Percentiles rank a stretch among this genome's conserved stretches.
Conservation (phyloP, 768 basidiomycete species). For the Boletus rubescentipes region DNA sequence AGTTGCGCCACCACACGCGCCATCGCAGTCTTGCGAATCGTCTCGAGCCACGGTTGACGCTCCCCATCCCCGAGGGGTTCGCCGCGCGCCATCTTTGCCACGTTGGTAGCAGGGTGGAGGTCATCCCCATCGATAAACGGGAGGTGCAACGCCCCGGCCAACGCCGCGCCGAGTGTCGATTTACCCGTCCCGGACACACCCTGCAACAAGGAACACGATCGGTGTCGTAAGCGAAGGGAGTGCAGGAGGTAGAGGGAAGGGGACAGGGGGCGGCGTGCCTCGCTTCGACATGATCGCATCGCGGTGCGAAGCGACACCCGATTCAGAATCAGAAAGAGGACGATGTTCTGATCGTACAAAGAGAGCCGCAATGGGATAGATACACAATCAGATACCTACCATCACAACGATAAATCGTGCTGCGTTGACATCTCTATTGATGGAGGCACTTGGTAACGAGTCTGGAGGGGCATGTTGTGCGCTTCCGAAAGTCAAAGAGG, state of each 20-base stretch:
- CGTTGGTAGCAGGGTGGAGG: constrained; percentile 76
- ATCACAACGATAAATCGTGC: constrained; percentile 47
- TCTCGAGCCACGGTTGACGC: constrained; percentile 81
- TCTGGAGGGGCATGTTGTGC: no score
- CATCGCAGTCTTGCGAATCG: constrained; percentile 62
- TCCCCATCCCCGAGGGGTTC: constrained; percentile 77
- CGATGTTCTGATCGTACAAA: background rate
- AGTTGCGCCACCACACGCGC: constrained; percentile 18
- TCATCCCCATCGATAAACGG: constrained; percentile 90
- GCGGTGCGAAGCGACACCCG: background rate
- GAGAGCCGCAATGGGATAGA: no score
- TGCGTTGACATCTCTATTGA: background rate
- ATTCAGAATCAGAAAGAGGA: background rate
- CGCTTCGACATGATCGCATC: background rate
- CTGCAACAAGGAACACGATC: constrained; percentile 31
- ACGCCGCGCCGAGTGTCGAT: constrained; percentile 61
- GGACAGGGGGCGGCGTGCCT: no score
- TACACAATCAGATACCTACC: constrained; percentile 34
- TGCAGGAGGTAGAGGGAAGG: background rate
- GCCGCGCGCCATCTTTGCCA: constrained; percentile 85
- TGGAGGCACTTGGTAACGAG: background rate
- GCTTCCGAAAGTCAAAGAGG: background rate
- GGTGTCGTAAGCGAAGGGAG: no score
- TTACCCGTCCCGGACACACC: constrained; percentile 78
- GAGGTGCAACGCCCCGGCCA: constrained; percentile 59